A percentile compares a stretch with the other conserved stretches of the same genome.
These are phyloP conservation scores for Aspergillus ustus DNA, from an alignment of 2,329 filamentous ascomycete genomes.

Conservation along the genomic window DNA sequence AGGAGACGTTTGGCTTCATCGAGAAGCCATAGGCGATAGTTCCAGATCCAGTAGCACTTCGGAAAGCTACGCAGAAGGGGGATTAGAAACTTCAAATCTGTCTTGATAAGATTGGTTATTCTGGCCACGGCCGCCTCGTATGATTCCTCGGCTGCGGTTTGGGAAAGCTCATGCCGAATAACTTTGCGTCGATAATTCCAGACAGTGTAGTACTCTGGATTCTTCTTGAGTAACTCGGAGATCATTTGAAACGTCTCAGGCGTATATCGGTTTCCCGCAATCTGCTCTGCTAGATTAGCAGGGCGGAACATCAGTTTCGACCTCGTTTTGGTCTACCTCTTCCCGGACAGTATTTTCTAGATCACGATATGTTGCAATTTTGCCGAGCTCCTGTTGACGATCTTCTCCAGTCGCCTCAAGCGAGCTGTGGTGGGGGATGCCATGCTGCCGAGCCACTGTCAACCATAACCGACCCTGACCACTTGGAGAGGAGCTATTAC, in stretches of 20 bases:
- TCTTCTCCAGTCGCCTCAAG: conserved; percentile 70
- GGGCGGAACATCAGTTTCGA: background rate
- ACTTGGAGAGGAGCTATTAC: conserved; percentile 26
- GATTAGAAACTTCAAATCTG: conserved; percentile 81
- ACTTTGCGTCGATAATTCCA: conserved; percentile 68
- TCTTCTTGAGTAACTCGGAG: conserved; percentile 49
- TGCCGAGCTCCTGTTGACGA: conserved; percentile 70
- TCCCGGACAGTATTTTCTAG: conserved; percentile 70
- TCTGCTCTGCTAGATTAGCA: conserved; percentile 33
- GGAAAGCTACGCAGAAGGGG: conserved; percentile 83
- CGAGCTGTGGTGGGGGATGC: conserved; percentile 71
- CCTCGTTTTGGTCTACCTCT: conserved; percentile 55
- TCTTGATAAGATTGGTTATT: conserved; percentile 62
- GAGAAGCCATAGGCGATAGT: conserved; percentile 86
- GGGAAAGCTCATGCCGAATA: conserved; percentile 64
- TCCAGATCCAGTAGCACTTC: conserved; percentile 99
- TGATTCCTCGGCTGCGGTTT: conserved; percentile 25
- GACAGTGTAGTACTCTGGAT: conserved; percentile 55
- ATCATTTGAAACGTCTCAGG: conserved; percentile 49
- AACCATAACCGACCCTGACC: conserved; percentile 15
- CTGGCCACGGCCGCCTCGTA: conserved; percentile 47
- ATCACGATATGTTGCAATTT: conserved; percentile 75
- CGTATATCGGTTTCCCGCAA: conserved; percentile 45
- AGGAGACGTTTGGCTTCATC: conserved; percentile 71
- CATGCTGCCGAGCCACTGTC: conserved; percentile 66